A percentile compares a stretch with the other conserved stretches of the same genome.
These are phyloP conservation scores for Candida ficus DNA, from an alignment of 805 yeast genomes.

Conservation along the genomic window DNA sequence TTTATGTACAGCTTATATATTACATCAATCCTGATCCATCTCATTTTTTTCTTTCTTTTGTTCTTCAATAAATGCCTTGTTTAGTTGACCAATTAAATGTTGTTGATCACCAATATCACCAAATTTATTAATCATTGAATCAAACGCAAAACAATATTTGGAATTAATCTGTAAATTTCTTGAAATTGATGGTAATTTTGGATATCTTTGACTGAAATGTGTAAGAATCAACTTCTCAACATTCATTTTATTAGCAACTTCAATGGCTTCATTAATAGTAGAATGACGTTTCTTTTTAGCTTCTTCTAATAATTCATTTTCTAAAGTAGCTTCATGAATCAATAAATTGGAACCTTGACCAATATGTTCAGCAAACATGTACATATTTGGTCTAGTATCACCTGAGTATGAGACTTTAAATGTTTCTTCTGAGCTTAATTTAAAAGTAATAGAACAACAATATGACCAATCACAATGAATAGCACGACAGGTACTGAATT, in stretches of 20 bases:
- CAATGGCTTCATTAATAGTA: slow-evolving; percentile 82
- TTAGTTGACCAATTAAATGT: slow-evolving; percentile 23
- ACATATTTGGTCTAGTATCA: slow-evolving; percentile 80
- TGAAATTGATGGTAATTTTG: slow-evolving; percentile 42
- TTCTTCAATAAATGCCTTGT: slow-evolving; percentile 28
- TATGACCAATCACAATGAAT: slow-evolving; percentile 83
- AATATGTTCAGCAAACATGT: slow-evolving; percentile 49
- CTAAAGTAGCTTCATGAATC: slow-evolving; percentile 92
- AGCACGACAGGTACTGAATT: slow-evolving; percentile 65
- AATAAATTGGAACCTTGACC: slow-evolving; percentile 68
- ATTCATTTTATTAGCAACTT: slow-evolving; percentile 63
- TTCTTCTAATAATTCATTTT: slow-evolving; percentile 68
- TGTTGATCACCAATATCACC: slow-evolving; percentile 38
- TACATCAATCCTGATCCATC: slow-evolving; percentile 9
- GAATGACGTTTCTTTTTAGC: slow-evolving; percentile 82
- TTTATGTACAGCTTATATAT: no score
- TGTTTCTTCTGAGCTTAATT: slow-evolving; percentile 20
- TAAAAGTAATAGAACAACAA: slow-evolving; percentile 51
- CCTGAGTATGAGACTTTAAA: slow-evolving; percentile 89
- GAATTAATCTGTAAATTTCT: slow-evolving; percentile 25
- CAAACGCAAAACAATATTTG: slow-evolving; percentile 54
- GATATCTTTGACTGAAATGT: slow-evolving; percentile 90
- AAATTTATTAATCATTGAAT: slow-evolving; percentile 51
- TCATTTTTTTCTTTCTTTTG: slow-evolving; percentile 18
- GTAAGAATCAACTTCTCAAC: slow-evolving; percentile 72